These are phyloP conservation scores for Thamnidium elegans DNA, from an alignment of 192 early-diverging fungal genomes.

Conservation along the genomic window DNA sequence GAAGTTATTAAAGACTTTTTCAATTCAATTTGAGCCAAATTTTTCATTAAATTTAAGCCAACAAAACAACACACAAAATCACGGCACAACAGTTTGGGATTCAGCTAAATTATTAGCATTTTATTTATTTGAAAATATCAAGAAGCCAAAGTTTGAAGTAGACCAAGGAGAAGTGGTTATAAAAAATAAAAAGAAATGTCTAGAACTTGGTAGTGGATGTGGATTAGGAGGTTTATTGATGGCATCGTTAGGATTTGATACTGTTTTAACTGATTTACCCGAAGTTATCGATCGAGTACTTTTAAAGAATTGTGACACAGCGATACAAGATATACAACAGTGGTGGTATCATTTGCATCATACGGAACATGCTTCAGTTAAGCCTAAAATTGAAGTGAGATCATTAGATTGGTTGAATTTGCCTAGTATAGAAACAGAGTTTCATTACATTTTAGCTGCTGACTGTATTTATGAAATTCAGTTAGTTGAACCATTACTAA, in stretches of 20 bases:
- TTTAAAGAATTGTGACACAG: conserved; percentile 12
- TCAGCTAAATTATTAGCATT: conserved; percentile 20
- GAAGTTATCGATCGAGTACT: conserved; percentile 27
- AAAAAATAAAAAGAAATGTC: conserved; percentile 15
- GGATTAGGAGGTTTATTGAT: conserved; percentile 30
- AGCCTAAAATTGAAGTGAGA: conserved; percentile 8
- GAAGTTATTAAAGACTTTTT: conserved; percentile 7
- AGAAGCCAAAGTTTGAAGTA: conserved; percentile 6
- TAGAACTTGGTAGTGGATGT: conserved; percentile 39
- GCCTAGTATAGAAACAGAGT: background rate
- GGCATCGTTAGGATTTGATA: conserved; percentile 30
- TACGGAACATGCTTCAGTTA: background rate
- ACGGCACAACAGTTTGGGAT: conserved; percentile 39
- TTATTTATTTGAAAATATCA: conserved; percentile 20
- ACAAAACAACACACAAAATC: conserved; percentile 29
- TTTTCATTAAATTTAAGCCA: conserved; percentile 21
- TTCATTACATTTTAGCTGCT: conserved; percentile 32
- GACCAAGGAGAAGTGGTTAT: background rate
- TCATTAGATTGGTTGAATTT: conserved; percentile 32
- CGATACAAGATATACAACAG: conserved; percentile 15
- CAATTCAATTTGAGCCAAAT: conserved; percentile 1
- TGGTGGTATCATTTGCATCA: conserved; percentile 19
- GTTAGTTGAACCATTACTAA: conserved; percentile 25
- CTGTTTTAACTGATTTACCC: conserved; percentile 27
- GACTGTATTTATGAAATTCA: conserved; percentile 38